These are phyloP conservation scores for Trichoderma koningiopsis DNA, from an alignment of 2,329 filamentous ascomycete species.

Conservation along the genomic window DNA sequence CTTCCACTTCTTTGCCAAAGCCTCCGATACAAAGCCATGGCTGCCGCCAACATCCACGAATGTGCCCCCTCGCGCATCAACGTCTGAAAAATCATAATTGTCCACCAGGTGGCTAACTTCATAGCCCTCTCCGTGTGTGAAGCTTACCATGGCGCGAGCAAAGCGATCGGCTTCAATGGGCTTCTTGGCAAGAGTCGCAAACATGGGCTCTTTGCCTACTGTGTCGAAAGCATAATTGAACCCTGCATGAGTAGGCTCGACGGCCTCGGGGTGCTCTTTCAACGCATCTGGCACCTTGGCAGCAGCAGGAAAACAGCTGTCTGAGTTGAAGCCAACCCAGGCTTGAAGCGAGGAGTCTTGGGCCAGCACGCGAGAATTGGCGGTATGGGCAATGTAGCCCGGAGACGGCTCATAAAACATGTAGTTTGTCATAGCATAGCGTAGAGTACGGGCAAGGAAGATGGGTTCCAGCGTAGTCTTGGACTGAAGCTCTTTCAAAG, in stretches of 20 bases:
- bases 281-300: conserved; percentile 51
- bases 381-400: conserved; percentile 57
- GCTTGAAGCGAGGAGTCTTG: conserved; percentile 51
- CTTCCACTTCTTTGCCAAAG: conserved; percentile 53
- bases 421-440: conserved; percentile 59
- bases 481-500: conserved; percentile 48
- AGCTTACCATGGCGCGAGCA: conserved; percentile 56
- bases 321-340: conserved; percentile 58
- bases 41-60: conserved; percentile 63
- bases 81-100: conserved; percentile 54
- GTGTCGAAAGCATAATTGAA: conserved; percentile 56
- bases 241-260: conserved; percentile 50
- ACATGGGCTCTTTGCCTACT: conserved; percentile 55
- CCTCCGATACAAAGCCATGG: conserved; percentile 59
- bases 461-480: conserved; percentile 51
- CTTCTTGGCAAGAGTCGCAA: conserved; percentile 54
- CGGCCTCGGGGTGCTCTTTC: conserved; percentile 49
- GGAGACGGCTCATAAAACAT: conserved; percentile 57
- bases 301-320: conserved; percentile 56
- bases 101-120: conserved; percentile 55
- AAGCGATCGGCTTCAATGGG: conserved; percentile 53
- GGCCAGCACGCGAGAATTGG: conserved; percentile 54
- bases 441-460: conserved; percentile 54
- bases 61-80: conserved; percentile 49
- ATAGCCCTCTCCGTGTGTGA: conserved; percentile 59